A percentile compares a stretch with the other conserved stretches of the same genome.
Conservation (phyloP, 2,329 filamentous ascomycete genomes). For the Neonectria ditissima region DNA sequence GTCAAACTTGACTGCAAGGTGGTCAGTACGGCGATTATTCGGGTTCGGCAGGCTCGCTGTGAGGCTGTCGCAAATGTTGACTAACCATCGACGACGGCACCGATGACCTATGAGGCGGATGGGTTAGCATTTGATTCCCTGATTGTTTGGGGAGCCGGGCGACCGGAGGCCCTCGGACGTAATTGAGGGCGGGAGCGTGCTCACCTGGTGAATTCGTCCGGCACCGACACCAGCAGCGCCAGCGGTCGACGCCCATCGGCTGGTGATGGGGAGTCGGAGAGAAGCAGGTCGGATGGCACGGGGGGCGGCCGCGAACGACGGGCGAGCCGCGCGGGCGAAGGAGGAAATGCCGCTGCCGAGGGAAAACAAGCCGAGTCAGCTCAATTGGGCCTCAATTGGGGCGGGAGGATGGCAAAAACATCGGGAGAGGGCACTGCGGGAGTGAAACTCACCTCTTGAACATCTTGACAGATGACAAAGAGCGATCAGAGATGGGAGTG, state of each 20-base stretch:
- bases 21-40: constrained; percentile 40
- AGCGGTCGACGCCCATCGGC: constrained; percentile 69
- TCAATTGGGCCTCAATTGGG: constrained; percentile 65
- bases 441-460: constrained; percentile 78
- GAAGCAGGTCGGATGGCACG: constrained; percentile 68
- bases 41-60: constrained; percentile 20
- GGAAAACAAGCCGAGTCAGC: constrained; percentile 47
- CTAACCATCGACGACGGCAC: constrained; percentile 98
- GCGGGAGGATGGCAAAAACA: constrained; percentile 36
- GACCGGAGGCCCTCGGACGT: constrained; percentile 36
- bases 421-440: constrained; percentile 45
- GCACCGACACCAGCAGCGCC: constrained; percentile 67
- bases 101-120: constrained; percentile 81
- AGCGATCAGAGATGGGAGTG: constrained; percentile 71
- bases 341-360: constrained; percentile 73
- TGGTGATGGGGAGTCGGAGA: constrained; percentile 67
- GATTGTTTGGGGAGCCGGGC: constrained; percentile 33
- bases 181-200: constrained; percentile 39
- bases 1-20: constrained; percentile 90
- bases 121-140: constrained; percentile 36
- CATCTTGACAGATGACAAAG: constrained; percentile 80
- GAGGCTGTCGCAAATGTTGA: constrained; percentile 46
- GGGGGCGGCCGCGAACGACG: constrained; percentile 68
- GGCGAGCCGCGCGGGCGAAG: constrained; percentile 72
- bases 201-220: constrained; percentile 78